Base-by-base conservation (phyloP, 2,329 filamentous ascomycete genomes). In the Aulographum hederae region DNA sequence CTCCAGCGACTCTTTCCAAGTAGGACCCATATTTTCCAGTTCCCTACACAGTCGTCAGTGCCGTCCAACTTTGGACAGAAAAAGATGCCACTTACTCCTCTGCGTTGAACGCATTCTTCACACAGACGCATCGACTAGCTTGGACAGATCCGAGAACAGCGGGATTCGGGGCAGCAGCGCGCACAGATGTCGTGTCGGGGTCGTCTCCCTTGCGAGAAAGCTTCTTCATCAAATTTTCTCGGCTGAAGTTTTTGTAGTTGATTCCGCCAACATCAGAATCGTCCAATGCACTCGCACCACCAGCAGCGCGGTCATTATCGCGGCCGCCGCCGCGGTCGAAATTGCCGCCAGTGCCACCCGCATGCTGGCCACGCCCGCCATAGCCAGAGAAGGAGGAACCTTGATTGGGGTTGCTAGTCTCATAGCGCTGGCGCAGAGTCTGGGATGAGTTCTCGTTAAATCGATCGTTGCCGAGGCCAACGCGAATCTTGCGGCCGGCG, bases 391-490 rank as follows among this genome's bases (percentile, higher is more conserved):
- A 93, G 32, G 78, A 73, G 39, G 85, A 94, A 52, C 82, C 82
- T 62, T 92, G 82, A 53, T 70, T 69, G 57, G 62, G 60, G 57
- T 67, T 67, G 57, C 72, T 54, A 41, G 44, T 46, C 45, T 59
- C 61, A 64, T 92, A 91, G 59, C 82, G 82, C 63, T 91, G 82
- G 51, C 92, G 64, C 52, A 92, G 71, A 60, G 81, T 85, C 54
- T 82, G 78, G 57, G 82, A 93, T 58, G 84, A 89, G 62, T 95
- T 89, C 50, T 85, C 79, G 58, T 85, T 95, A 61, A 95, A 95
- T 72, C 95, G 95, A 79, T 98, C 89, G 64, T 94, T 98, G 59
- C 89, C 89, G 63, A 98, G 81, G 57, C 89, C 89, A 56, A 98
- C 91, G 52, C 89, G 84, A 54, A 98, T 95, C 41, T 85, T 84